A percentile compares a stretch with the other conserved stretches of the same genome.
Conservation (phyloP, 305 asterid genomes). For the Fraxinus velutina region DNA sequence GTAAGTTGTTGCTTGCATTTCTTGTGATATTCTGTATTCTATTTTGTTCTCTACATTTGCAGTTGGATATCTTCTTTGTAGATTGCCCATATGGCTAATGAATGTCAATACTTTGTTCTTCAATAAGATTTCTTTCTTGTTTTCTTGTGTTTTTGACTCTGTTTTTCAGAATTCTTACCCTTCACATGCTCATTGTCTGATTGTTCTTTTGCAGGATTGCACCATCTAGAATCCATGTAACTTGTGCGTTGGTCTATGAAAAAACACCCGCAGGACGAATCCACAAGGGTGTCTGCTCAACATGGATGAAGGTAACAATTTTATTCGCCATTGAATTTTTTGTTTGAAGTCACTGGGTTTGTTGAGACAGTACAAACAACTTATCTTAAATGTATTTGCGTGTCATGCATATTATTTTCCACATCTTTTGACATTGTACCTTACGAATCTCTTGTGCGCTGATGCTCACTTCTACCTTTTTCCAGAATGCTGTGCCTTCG, state of each 20-base stretch:
- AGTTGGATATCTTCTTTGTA: not conserved
- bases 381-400: not conserved
- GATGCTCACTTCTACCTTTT: slow-evolving; percentile 8
- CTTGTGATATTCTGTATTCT: not conserved
- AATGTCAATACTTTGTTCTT: not conserved
- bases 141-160: not conserved
- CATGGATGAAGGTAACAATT: slow-evolving; percentile 91
- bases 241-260: slow-evolving; percentile 88
- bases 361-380: not conserved
- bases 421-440: not conserved
- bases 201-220: slow-evolving; percentile 52
- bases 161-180: slow-evolving; percentile 7
- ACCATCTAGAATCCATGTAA: slow-evolving; percentile 76
- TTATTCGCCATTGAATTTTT: not conserved
- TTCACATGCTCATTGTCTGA: slow-evolving; percentile 3
- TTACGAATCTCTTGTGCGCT: not conserved
- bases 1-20: slow-evolving; percentile 36
- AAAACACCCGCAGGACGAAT: slow-evolving; percentile 78
- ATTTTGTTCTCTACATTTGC: not conserved
- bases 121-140: not conserved
- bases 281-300: slow-evolving; percentile 96
- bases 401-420: not conserved
- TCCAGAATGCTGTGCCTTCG: slow-evolving; percentile 70
- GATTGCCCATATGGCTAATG: not conserved
- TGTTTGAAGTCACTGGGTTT: not conserved